Conservation (phyloP, 768 basidiomycete species). For the Mycena filopes region DNA sequence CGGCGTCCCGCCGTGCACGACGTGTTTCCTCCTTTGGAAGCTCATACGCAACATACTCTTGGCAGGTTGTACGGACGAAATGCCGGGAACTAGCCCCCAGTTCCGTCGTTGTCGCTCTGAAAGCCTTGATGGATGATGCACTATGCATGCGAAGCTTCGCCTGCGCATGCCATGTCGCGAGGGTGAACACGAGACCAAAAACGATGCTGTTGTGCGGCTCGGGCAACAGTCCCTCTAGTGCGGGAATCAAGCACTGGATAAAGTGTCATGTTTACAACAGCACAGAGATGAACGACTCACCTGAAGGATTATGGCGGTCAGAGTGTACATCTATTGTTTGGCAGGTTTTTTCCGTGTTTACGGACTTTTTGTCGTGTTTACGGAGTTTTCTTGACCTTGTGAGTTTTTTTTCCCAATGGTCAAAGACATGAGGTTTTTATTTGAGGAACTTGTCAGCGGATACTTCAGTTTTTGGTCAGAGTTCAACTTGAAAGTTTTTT, state of each 20-base stretch:
- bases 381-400: too few relatives aligned
- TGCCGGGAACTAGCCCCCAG: neutral
- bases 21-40: constrained; percentile 31
- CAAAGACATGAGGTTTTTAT: too few relatives aligned
- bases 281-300: too few relatives aligned
- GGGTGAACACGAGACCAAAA: neutral
- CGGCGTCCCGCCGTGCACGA: too few relatives aligned
- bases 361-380: too few relatives aligned
- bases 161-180: constrained; percentile 1
- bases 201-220: neutral
- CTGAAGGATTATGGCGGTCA: too few relatives aligned
- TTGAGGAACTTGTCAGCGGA: too few relatives aligned
- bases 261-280: constrained; percentile 3
- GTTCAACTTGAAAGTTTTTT: too few relatives aligned
- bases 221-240: neutral
- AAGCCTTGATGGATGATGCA: constrained; percentile 6
- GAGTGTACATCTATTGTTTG: too few relatives aligned
- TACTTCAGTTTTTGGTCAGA: too few relatives aligned
- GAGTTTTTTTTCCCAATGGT: too few relatives aligned
- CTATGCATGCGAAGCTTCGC: constrained; percentile 39
- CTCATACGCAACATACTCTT: constrained; percentile 27
- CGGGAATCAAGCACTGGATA: neutral
- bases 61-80: constrained; percentile 31
- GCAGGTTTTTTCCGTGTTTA: too few relatives aligned
- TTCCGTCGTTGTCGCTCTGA: constrained; percentile 22